Evolutionary conservation across 441 rosid species (phyloP), one percentile per base, ranked within the genome.

Genomic region (Pelargonium cotyledonis): DNA sequence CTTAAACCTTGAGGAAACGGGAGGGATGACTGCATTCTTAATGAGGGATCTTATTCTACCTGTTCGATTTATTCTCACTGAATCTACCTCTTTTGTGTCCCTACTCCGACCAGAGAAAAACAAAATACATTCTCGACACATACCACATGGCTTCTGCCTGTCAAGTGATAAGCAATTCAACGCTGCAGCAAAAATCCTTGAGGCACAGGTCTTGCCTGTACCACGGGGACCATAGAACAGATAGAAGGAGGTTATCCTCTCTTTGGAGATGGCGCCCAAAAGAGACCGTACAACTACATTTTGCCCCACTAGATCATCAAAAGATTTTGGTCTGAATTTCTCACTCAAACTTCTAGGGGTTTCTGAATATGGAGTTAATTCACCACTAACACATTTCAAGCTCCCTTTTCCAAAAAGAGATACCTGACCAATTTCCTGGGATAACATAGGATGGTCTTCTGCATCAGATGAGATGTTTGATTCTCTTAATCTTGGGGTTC

Each of bases 201-300:
- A 95, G 0, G 92, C 77, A 49, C 96, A 94, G 68, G 97, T 85
- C 77, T 94, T 94, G 44, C 99, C 99, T n/a, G 96, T 91, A 51
- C 99, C 99, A 1, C 99, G 89, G 2, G 97, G 96, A 60, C 99
- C 99, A 64, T 91, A 97, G 76, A 94, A 94, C 70, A 94, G 93
- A 85, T 94, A 94, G 67, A 91, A 86, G 44, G 95, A 94, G 67
- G 97, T 94, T 53, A 95, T 85, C 85, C 91, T 90, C 73, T 87
- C 86, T 77, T 88, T 84, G 57, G 84, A 79, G 55, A 88, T 79
- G 65, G 99, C 90, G 80, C 80, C 91, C 68, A 67, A 73, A 68
- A 95, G 86, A 10, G 99, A 90, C 2, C 90, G 97, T 75, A 87
- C 96, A 75, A 85, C 97, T 75, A 88, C 83, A 76, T 72, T 91